phyloP scores from a whole-genome alignment of 495 filamentous ascomycete genomes.

The Parachaetomium inaequale region DNA sequence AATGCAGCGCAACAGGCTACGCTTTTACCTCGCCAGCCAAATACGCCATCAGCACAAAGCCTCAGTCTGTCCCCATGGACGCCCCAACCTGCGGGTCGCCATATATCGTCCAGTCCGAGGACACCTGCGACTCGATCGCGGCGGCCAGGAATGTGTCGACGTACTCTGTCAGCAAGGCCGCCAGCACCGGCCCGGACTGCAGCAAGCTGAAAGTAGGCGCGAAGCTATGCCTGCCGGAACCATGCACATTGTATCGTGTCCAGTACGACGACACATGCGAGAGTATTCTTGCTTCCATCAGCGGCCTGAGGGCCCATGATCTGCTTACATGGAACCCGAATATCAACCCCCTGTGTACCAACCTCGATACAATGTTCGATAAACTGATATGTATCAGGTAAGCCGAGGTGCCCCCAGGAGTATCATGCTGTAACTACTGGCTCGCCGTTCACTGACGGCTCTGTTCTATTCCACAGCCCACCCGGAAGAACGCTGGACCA shows the following conservation, averaged over 20 bases:
- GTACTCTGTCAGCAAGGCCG: neutral
- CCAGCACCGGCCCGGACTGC: neutral
- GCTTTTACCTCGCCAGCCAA: constrained; percentile 5
- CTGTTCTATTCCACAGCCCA: neutral
- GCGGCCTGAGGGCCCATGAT: neutral
- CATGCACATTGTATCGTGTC: constrained; percentile 8
- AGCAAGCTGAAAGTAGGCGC: neutral
- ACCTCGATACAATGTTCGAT: neutral
- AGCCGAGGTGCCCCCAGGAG: too few species aligned
- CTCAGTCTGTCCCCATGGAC: neutral
- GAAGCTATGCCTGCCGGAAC: neutral
- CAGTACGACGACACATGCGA: constrained; percentile 7
- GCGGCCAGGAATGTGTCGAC: neutral
- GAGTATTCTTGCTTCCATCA: neutral
- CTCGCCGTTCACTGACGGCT: neutral
- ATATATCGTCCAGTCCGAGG: constrained; percentile 2
- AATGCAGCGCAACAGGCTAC: constrained; percentile 3
- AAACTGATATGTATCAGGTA: neutral
- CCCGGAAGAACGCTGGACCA: neutral
- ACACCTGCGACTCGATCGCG: constrained; percentile 11
- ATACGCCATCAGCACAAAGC: neutral
- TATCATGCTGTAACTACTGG: neutral
- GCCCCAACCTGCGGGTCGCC: too few species aligned
- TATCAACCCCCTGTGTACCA: constrained; percentile 12
- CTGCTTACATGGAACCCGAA: constrained; percentile 11